phyloP scores from a whole-genome alignment of 148 eudicot genomes.

The Hydrangea macrophylla region DNA sequence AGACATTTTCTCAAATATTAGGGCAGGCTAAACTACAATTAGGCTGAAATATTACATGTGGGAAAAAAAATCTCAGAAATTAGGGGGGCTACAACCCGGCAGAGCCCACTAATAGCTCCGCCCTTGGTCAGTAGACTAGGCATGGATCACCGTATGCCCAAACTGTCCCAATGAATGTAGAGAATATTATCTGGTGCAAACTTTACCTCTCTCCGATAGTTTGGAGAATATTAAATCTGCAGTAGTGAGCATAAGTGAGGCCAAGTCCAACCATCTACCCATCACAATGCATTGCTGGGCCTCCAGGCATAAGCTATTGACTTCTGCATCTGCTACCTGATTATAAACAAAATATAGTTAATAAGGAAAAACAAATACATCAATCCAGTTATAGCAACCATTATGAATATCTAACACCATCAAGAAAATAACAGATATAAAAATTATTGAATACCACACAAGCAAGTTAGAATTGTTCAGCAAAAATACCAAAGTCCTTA shows the following conservation, averaged over 20 bases:
- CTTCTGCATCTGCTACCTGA: slow-evolving; percentile 79
- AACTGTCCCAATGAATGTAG: neutral
- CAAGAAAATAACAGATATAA: too few relatives aligned
- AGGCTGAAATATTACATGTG: too few relatives aligned
- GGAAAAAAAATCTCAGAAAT: too few relatives aligned
- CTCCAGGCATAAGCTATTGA: slow-evolving; percentile 59
- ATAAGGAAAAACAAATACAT: neutral
- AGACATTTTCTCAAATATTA: too few relatives aligned
- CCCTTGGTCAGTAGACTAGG: neutral
- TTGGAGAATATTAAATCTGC: slow-evolving; percentile 79
- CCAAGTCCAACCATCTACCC: slow-evolving; percentile 80
- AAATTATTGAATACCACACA: too few relatives aligned
- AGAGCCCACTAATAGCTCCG: neutral
- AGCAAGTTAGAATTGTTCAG: too few relatives aligned
- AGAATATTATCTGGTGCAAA: neutral
- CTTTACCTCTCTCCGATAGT: slow-evolving; percentile 75
- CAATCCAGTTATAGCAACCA: neutral
- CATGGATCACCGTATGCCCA: neutral
- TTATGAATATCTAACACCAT: neutral
- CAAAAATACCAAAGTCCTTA: too few relatives aligned
- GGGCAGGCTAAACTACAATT: too few relatives aligned
- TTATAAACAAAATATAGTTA: neutral
- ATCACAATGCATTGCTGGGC: slow-evolving; percentile 67
- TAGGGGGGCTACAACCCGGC: too few relatives aligned
- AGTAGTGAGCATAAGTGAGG: slow-evolving; percentile 70